phyloP scores from a whole-genome alignment of 495 filamentous ascomycete genomes.

The Penicillium ucsense region DNA sequence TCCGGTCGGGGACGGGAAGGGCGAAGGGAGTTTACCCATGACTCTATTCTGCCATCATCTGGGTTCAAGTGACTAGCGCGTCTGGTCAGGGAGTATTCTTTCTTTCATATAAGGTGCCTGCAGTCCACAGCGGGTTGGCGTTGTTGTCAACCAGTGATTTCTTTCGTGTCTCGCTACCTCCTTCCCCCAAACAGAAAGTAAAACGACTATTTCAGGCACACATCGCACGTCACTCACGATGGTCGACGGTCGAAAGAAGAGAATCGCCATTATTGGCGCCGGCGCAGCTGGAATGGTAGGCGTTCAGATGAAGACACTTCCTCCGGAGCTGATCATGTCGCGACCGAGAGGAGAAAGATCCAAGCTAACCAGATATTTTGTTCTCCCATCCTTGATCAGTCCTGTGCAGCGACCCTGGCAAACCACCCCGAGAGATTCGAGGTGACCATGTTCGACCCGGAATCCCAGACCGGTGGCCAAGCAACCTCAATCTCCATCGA shows the following conservation, averaged over 20 bases:
- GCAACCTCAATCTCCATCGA: slow-evolving; percentile 70
- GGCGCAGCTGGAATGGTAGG: slow-evolving; percentile 55
- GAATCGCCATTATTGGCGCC: slow-evolving; percentile 51
- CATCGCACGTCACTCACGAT: neutral
- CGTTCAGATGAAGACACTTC: neutral
- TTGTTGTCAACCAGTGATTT: too few relatives aligned
- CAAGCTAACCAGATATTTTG: neutral
- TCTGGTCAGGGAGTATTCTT: too few relatives aligned
- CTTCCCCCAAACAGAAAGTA: too few relatives aligned
- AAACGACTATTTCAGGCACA: neutral
- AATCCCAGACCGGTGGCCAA: slow-evolving; percentile 65
- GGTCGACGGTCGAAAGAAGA: slow-evolving; percentile 9
- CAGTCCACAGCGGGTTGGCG: too few relatives aligned
- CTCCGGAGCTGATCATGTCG: neutral
- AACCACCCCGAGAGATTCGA: slow-evolving; percentile 66
- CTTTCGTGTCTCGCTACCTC: too few relatives aligned
- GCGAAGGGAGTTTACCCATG: too few relatives aligned
- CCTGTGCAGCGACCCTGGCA: slow-evolving; percentile 64
- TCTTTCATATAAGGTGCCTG: too few relatives aligned
- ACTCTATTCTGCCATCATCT: too few relatives aligned
- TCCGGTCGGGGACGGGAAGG: too few relatives aligned
- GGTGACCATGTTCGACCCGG: slow-evolving; percentile 63
- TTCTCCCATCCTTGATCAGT: slow-evolving; percentile 31
- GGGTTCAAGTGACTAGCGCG: too few relatives aligned
- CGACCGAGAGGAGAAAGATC: neutral